Conservation (phyloP, 169 alveolate species). For the Amoebophrya sp. region DNA sequence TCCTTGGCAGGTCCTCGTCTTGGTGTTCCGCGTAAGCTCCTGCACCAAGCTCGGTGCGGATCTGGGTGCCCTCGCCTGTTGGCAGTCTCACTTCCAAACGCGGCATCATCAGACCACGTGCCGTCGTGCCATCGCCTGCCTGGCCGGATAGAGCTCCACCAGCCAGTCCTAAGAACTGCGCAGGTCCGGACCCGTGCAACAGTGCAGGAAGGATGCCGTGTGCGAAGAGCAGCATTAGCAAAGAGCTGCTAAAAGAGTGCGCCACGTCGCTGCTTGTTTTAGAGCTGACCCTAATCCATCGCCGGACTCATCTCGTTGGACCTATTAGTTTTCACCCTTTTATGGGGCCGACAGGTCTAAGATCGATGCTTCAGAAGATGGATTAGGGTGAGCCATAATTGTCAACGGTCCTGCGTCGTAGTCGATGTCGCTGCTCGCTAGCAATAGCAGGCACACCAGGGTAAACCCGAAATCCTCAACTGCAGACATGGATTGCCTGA, state of each 20-base stretch:
- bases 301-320: no score
- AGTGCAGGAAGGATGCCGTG: not conserved
- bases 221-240: not conserved
- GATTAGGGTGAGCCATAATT: no score
- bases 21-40: no score
- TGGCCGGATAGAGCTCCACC: not conserved
- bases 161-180: not conserved
- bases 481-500: not conserved
- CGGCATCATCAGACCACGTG: not conserved
- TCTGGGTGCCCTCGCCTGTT: no score
- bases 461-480: not conserved
- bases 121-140: not conserved
- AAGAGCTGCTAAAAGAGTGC: not conserved
- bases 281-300: no score
- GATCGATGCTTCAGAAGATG: no score
- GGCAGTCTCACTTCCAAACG: not conserved
- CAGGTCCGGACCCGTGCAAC: not conserved
- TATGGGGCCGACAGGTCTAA: no score
- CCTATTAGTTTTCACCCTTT: no score
- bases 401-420: no score
- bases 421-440: not conserved
- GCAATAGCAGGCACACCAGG: not conserved
- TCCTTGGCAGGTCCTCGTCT: no score
- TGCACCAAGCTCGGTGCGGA: no score
- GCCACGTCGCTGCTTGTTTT: constrained; percentile 5